Percentiles rank a stretch among this genome's conserved stretches.
These are phyloP conservation scores for Fusarium sp. DNA, from an alignment of 2,329 filamentous ascomycete species.

Conservation along the genomic window DNA sequence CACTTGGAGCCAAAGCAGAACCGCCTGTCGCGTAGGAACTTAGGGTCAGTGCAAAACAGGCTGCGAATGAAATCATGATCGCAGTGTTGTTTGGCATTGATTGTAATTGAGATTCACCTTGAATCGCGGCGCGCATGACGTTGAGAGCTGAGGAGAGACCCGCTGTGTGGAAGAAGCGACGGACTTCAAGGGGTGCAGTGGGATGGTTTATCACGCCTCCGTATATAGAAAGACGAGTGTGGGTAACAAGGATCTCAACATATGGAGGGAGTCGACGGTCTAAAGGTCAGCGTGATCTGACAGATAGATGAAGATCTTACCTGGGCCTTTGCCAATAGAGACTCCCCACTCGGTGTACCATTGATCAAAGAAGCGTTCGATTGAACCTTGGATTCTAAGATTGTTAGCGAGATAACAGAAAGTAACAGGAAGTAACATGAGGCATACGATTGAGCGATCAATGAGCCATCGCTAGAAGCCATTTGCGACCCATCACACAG, in stretches of 20 bases:
- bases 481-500: slow-evolving; percentile 70
- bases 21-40: slow-evolving; percentile 69
- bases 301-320: slow-evolving; percentile 46
- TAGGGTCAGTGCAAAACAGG: slow-evolving; percentile 75
- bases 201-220: slow-evolving; percentile 80
- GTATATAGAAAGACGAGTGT: slow-evolving; percentile 80
- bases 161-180: slow-evolving; percentile 78
- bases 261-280: slow-evolving; percentile 74
- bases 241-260: slow-evolving; percentile 79
- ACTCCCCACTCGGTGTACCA: slow-evolving; percentile 74
- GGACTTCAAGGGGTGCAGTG: slow-evolving; percentile 76
- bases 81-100: slow-evolving; percentile 85
- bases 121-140: slow-evolving; percentile 78
- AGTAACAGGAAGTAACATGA: rapidly evolving
- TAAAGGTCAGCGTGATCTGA: slow-evolving; percentile 33
- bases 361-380: slow-evolving; percentile 73
- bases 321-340: slow-evolving; percentile 65
- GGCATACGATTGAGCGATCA: slow-evolving; percentile 65
- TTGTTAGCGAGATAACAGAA: slow-evolving; percentile 24
- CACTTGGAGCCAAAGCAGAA: slow-evolving; percentile 71
- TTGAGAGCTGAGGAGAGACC: slow-evolving; percentile 79
- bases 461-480: slow-evolving; percentile 61
- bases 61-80: slow-evolving; percentile 83
- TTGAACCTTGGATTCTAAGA: slow-evolving; percentile 66
- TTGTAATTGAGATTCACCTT: slow-evolving; percentile 75